Conservation (phyloP, 192 early-diverging fungal genomes). For the Dissophora ornata region DNA sequence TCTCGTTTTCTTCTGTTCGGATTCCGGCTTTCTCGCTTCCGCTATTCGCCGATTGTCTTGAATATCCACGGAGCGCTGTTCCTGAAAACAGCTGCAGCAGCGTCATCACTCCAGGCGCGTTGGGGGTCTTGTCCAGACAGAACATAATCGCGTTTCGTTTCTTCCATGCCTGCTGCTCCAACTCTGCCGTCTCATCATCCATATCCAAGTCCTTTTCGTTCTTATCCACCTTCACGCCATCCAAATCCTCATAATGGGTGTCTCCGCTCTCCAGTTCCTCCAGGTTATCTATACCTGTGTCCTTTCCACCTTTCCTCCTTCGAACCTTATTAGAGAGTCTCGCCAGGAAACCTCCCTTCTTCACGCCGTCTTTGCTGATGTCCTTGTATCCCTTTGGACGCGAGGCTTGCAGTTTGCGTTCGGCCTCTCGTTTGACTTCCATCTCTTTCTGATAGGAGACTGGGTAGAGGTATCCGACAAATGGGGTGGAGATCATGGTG, state of each 20-base stretch:
- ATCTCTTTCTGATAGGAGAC: constrained; percentile 65
- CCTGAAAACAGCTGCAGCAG: constrained; percentile 48
- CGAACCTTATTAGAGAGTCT: constrained; percentile 7
- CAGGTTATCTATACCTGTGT: neutral
- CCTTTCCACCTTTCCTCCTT: neutral
- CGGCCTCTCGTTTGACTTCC: constrained; percentile 35
- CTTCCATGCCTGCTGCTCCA: constrained; percentile 5
- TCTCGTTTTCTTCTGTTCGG: neutral
- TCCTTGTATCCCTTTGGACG: neutral
- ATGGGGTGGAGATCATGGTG: constrained; percentile 86
- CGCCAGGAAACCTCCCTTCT: constrained; percentile 14
- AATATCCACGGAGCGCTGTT: neutral
- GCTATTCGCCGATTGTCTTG: too few species aligned
- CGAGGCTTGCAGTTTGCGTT: constrained; percentile 13
- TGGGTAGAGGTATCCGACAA: constrained; percentile 80
- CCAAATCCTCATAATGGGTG: constrained; percentile 32
- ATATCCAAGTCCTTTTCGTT: neutral
- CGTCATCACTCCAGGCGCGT: constrained; percentile 50
- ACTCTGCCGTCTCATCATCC: neutral
- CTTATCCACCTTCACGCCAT: constrained; percentile 13
- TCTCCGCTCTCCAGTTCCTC: neutral
- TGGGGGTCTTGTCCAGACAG: constrained; percentile 48
- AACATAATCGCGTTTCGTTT: constrained; percentile 47
- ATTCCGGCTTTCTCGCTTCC: too few species aligned
- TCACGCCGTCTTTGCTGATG: neutral